Percentiles rank a stretch among this genome's conserved stretches.
phyloP scores from a whole-genome alignment of 192 early-diverging fungal species.

The Backusella parvicylindrica region DNA sequence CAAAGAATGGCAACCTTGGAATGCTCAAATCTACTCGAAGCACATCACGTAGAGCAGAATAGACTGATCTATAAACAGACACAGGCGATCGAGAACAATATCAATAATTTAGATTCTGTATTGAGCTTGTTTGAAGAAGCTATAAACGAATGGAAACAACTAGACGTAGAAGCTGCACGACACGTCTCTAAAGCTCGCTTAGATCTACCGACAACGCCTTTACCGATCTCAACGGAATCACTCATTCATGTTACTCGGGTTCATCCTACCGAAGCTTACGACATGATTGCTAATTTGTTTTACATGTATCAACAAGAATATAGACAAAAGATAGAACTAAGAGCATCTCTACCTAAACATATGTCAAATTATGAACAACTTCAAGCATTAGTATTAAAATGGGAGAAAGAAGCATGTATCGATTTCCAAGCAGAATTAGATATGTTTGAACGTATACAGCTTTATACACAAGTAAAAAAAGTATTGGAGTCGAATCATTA shows the following conservation, averaged over 20 bases:
- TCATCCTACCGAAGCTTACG: conserved; percentile 3
- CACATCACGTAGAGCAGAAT: neutral
- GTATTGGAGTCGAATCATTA: conserved; percentile 19
- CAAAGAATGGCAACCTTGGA: conserved; percentile 9
- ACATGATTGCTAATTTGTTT: neutral
- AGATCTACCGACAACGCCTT: neutral
- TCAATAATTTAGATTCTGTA: neutral
- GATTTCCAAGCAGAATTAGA: conserved; percentile 6
- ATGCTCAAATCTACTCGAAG: neutral
- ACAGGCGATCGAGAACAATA: neutral
- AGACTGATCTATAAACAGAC: conserved; percentile 12
- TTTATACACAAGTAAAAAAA: conserved; percentile 28
- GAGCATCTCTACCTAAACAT: neutral
- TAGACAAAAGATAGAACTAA: conserved; percentile 1
- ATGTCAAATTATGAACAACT: neutral
- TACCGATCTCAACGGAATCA: conserved; percentile 13
- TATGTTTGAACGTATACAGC: conserved; percentile 21
- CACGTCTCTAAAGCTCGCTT: neutral
- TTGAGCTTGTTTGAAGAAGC: neutral
- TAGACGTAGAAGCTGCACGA: neutral
- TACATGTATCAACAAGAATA: conserved; percentile 14
- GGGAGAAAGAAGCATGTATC: conserved; percentile 16
- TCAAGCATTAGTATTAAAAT: neutral
- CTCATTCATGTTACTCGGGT: conserved; percentile 19
- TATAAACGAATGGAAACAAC: neutral